Conservation (phyloP, 805 yeast species). For the Pichia deserticola region DNA sequence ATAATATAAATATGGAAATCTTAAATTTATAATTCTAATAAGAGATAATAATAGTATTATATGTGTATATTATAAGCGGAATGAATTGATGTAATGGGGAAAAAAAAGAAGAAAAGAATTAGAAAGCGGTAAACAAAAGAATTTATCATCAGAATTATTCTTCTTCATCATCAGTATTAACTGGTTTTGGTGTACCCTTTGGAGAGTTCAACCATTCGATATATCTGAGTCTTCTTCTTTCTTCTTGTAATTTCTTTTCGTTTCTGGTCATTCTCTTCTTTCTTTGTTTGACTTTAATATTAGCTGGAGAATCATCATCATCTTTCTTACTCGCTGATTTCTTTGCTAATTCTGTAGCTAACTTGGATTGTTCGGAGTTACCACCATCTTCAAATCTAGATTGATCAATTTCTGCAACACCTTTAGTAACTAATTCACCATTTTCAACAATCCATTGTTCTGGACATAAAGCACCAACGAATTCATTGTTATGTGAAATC, state of each 20-base stretch:
- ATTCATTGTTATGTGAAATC: conserved; percentile 96
- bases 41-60: too few species aligned
- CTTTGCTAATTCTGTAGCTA: conserved; percentile 38
- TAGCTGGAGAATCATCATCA: conserved; percentile 81
- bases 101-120: not conserved
- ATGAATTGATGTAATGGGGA: not conserved
- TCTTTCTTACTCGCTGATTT: conserved; percentile 42
- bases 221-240: conserved; percentile 89
- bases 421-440: conserved; percentile 82
- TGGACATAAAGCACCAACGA: conserved; percentile 95
- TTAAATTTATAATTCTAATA: too few species aligned
- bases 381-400: conserved; percentile 77
- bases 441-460: conserved; percentile 97
- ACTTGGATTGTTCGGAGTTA: conserved; percentile 34
- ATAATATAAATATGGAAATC: not conserved
- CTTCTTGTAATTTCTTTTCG: conserved; percentile 85
- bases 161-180: conserved; percentile 89
- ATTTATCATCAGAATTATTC: not conserved
- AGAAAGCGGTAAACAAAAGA: not conserved
- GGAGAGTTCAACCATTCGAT: conserved; percentile 93
- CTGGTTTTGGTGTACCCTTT: conserved; percentile 95
- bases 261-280: conserved; percentile 98
- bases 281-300: conserved; percentile 75
- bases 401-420: conserved; percentile 65
- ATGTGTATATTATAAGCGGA: conserved; percentile 1